Percentiles rank a stretch among this genome's conserved stretches.
Conservation (phyloP, 139 green algal species). For the Marvania coccoides region DNA sequence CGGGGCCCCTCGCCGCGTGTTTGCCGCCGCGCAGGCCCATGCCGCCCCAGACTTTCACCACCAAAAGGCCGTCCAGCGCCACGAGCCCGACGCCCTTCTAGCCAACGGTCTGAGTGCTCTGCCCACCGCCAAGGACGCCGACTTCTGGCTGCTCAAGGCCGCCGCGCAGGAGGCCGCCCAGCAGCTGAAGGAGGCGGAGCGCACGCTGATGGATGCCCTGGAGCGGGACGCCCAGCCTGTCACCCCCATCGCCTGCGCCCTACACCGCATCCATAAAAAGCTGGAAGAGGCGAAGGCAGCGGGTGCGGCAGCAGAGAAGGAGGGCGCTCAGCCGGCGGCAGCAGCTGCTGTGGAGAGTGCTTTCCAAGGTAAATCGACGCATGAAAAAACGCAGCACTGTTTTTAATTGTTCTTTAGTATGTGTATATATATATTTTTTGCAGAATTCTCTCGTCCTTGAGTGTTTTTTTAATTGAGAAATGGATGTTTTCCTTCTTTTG, state of each 20-base stretch:
- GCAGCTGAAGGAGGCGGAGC: slow-evolving; percentile 7
- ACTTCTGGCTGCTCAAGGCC: slow-evolving; percentile 18
- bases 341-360: too few relatives aligned
- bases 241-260: not conserved
- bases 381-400: too few relatives aligned
- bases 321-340: too few relatives aligned
- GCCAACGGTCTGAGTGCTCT: not conserved
- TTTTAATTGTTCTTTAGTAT: too few relatives aligned
- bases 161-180: not conserved
- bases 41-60: slow-evolving; percentile 1
- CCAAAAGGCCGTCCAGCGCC: not conserved
- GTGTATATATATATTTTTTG: too few relatives aligned
- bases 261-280: slow-evolving; percentile 6
- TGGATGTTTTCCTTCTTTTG: too few relatives aligned
- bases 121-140: slow-evolving; percentile 17
- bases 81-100: not conserved
- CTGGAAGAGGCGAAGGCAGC: not conserved
- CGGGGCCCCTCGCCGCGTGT: not conserved
- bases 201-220: slow-evolving; percentile 8
- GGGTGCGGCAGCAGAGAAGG: too few relatives aligned
- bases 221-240: slow-evolving; percentile 18
- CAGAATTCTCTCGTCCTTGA: too few relatives aligned
- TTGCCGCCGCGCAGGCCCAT: not conserved
- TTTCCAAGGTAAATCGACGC: too few relatives aligned
- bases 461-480: too few relatives aligned